These are phyloP conservation scores for Diaporthe nobilis DNA, from an alignment of 2,329 filamentous ascomycete species.

Conservation along the genomic window DNA sequence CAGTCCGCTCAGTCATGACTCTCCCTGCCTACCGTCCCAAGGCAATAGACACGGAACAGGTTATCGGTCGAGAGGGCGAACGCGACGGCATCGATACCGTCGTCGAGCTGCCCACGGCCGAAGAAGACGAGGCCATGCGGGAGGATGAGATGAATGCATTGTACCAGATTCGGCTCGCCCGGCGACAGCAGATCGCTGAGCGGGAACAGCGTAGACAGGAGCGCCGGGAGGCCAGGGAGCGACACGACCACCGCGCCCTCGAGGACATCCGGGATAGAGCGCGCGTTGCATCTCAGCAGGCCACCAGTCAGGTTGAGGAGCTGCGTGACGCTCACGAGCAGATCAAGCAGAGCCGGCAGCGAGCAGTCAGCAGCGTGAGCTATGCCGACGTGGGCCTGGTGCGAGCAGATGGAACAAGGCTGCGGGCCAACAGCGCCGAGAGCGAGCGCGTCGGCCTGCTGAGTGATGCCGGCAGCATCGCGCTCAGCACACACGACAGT, in stretches of 20 bases:
- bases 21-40: conserved; percentile 85
- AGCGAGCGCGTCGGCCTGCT: conserved; percentile 80
- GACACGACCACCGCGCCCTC: conserved; percentile 79
- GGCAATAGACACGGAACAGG: conserved; percentile 81
- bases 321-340: conserved; percentile 69
- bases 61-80: conserved; percentile 91
- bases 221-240: conserved; percentile 78
- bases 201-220: conserved; percentile 81
- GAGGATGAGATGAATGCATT: conserved; percentile 94
- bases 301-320: conserved; percentile 71
- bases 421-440: conserved; percentile 80
- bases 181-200: conserved; percentile 81
- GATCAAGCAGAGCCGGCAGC: conserved; percentile 72
- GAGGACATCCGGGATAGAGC: conserved; percentile 74
- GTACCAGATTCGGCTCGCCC: conserved; percentile 87
- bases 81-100: conserved; percentile 92
- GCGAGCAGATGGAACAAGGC: conserved; percentile 81
- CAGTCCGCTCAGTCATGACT: conserved; percentile 93
- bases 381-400: conserved; percentile 84
- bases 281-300: conserved; percentile 59
- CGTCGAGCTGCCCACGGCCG: conserved; percentile 84
- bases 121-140: conserved; percentile 83
- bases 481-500: conserved; percentile 45
- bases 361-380: conserved; percentile 80
- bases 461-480: conserved; percentile 78